phyloP scores from a whole-genome alignment of 1,139 yeast genomes.

The Suhomyces terraborum region DNA sequence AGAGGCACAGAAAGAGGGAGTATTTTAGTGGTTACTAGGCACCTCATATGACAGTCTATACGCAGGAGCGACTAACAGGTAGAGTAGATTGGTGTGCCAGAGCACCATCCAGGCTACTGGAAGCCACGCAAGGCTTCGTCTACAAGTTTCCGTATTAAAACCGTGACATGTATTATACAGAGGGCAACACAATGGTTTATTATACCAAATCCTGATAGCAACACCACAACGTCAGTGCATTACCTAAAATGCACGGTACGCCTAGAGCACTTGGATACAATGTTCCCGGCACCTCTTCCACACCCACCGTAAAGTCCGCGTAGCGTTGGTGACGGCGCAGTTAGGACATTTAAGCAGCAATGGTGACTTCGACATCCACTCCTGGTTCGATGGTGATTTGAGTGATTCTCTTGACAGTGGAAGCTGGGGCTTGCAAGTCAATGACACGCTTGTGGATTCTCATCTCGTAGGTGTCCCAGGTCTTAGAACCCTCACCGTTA shows the following conservation, averaged over 20 bases:
- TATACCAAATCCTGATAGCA: conserved; percentile 59
- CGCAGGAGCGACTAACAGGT: no score
- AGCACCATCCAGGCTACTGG: no score
- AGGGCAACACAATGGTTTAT: conserved; percentile 20
- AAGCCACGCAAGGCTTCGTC: no score
- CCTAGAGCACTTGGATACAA: conserved; percentile 56
- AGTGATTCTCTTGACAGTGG: conserved; percentile 92
- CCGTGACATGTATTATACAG: conserved; percentile 16
- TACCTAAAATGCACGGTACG: conserved; percentile 54
- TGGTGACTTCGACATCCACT: conserved; percentile 37
- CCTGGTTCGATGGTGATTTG: conserved; percentile 78
- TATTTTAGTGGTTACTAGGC: no score
- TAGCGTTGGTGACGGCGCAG: conserved; percentile 8
- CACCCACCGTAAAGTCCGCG: conserved; percentile 6
- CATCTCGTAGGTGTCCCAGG: conserved; percentile 99
- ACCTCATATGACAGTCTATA: no score
- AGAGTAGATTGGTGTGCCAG: no score
- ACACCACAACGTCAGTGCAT: conserved; percentile 62
- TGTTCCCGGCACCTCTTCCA: conserved; percentile 20
- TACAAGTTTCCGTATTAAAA: conserved; percentile 7
- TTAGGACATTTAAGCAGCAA: conserved; percentile 28
- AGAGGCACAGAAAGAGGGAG: no score
- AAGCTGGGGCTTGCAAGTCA: conserved; percentile 97
- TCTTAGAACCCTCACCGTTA: conserved; percentile 99
- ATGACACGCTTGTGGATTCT: conserved; percentile 99